phyloP scores from a whole-genome alignment of 2,329 filamentous ascomycete genomes.

The Penicillium sp. region DNA sequence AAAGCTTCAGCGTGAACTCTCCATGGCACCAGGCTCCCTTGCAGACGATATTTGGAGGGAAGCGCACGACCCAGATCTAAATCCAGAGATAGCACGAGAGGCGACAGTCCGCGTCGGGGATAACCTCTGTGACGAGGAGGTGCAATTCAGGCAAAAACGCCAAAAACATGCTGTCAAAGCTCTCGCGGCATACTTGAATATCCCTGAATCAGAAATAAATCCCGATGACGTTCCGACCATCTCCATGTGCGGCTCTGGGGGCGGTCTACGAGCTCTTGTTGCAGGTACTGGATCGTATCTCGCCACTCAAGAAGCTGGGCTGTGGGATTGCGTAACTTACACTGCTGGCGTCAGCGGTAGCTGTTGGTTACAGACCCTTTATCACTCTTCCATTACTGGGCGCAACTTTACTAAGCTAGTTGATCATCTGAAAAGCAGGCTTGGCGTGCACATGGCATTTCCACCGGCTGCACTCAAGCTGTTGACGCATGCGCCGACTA shows the following conservation, averaged over 20 bases:
- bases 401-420: slow-evolving; percentile 72
- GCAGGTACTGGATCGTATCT: slow-evolving; percentile 87
- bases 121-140: slow-evolving; percentile 82
- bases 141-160: slow-evolving; percentile 72
- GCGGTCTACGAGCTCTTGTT: slow-evolving; percentile 85
- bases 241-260: slow-evolving; percentile 92
- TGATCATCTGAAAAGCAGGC: slow-evolving; percentile 82
- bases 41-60: slow-evolving; percentile 94
- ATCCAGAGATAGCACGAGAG: slow-evolving; percentile 85
- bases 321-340: slow-evolving; percentile 94
- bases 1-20: slow-evolving; percentile 86
- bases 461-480: slow-evolving; percentile 82
- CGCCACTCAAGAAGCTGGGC: slow-evolving; percentile 80
- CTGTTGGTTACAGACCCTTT: slow-evolving; percentile 92
- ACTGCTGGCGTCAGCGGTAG: slow-evolving; percentile 94
- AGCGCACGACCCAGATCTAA: slow-evolving; percentile 78
- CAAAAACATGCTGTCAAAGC: slow-evolving; percentile 72
- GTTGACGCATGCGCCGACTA: slow-evolving; percentile 86
- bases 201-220: slow-evolving; percentile 81
- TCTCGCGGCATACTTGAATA: slow-evolving; percentile 78
- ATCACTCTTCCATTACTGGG: slow-evolving; percentile 76
- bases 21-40: slow-evolving; percentile 83
- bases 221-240: slow-evolving; percentile 92
- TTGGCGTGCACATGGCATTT: slow-evolving; percentile 89
- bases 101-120: slow-evolving; percentile 81